Base-by-base conservation (phyloP, 2,329 filamentous ascomycete genomes). In the Talaromyces sp. region DNA sequence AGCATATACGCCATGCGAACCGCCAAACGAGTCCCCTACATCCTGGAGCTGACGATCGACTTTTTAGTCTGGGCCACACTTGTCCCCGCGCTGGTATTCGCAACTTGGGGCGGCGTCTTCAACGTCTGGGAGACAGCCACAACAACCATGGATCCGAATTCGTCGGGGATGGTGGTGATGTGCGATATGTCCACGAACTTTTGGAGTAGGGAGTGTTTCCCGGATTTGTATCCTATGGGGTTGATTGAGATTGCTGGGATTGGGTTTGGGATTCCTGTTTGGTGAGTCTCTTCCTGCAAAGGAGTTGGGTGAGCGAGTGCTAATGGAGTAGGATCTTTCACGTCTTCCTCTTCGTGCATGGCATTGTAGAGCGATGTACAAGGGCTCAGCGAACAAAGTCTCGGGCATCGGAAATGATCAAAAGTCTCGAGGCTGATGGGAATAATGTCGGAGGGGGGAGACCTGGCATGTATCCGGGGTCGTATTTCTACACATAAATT, bases 171-270 rank as follows among this genome's bases (percentile, higher is more conserved):
- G 45, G 35, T 61, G 19, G 43, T 64, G 52, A 59, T 68, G 1
- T 76, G 74, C 66, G 50, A 56, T 27, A 71, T 64, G 50, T 69
- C 68, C 31, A 60, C 69, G 24, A 73, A 75, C 62, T 9, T 68
- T 13, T 74, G 72, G 60, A 67, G 71, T 11, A 68, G 66, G 24
- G 68, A 71, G 48, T 76, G 74, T 62, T 70, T 71, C 63, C 72
- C 73, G 8, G 70, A 69, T 3, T 59, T 76, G 57, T 76, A 76
- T 57, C 45, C 59, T 16, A 68, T 75, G 22, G 74, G 74, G 13
- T 68, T 60, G 47, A 60, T 76, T 60, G 72, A 76, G 60, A 68
- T 76, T 39, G 72, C 68, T 5, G 73, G 67, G 3, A 68, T 75
- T 24, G 60, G 70, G 16, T 73, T 73, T 66, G 70, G 67, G 39